phyloP scores from a whole-genome alignment of 78 protist genomes.

The Mastigamoeba balamuthi region DNA sequence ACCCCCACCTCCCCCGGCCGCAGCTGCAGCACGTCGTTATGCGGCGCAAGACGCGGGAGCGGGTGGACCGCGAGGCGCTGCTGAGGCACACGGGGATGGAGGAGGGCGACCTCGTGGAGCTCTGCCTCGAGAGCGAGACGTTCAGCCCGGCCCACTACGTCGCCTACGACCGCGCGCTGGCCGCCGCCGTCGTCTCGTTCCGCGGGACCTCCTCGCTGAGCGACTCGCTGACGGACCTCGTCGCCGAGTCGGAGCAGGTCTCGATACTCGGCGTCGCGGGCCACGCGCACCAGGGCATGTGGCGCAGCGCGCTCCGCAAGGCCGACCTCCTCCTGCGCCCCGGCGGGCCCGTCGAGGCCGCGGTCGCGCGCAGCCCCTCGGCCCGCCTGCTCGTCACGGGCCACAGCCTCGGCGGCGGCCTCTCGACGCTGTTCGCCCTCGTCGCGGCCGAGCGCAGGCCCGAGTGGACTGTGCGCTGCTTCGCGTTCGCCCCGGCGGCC shows the following conservation, averaged over 20 bases:
- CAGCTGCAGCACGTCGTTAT: no score
- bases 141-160: background rate
- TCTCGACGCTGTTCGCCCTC: background rate
- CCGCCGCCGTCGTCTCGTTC: background rate
- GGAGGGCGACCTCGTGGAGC: background rate
- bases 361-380: no score
- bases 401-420: background rate
- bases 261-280: background rate
- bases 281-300: background rate
- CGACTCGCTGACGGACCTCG: background rate
- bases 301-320: background rate
- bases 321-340: background rate
- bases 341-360: no score
- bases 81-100: background rate
- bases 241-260: background rate
- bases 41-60: background rate
- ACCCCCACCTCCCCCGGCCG: no score
- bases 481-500: background rate
- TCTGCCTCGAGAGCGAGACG: background rate
- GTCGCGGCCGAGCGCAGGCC: background rate
- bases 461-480: background rate
- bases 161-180: background rate
- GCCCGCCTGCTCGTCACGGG: no score
- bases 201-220: background rate
- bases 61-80: background rate